These are phyloP conservation scores for Zygotorulaspora danielsina DNA, from an alignment of 805 yeast species.

Conservation along the genomic window DNA sequence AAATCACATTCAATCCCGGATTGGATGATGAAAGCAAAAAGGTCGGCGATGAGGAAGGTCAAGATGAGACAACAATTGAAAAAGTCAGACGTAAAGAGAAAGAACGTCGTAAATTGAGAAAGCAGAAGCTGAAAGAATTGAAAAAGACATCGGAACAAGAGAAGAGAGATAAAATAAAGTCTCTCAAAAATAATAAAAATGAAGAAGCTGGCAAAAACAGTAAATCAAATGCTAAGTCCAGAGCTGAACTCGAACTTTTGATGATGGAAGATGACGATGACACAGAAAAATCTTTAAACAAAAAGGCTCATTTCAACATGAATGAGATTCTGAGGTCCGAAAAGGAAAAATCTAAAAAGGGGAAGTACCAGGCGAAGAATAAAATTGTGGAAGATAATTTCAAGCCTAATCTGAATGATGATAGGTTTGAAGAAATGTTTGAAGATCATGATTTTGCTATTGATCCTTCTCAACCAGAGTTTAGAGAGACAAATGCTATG, in stretches of 20 bases:
- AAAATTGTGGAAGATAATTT: slow-evolving; percentile 54
- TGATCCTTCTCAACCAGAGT: slow-evolving; percentile 90
- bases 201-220: slow-evolving; percentile 14
- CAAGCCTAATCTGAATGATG: slow-evolving; percentile 71
- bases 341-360: slow-evolving; percentile 52
- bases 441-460: slow-evolving; percentile 88
- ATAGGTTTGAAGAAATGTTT: slow-evolving; percentile 78
- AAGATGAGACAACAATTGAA: slow-evolving; percentile 71
- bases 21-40: slow-evolving; percentile 44
- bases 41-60: slow-evolving; percentile 37
- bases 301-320: slow-evolving; percentile 68
- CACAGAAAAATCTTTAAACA: slow-evolving; percentile 34
- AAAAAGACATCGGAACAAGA: slow-evolving; percentile 50
- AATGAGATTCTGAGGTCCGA: slow-evolving; percentile 73
- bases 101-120: slow-evolving; percentile 83
- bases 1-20: slow-evolving; percentile 92
- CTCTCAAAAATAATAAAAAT: slow-evolving; percentile 18
- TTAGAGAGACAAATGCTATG: slow-evolving; percentile 84
- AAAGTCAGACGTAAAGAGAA: slow-evolving; percentile 82
- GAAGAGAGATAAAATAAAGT: slow-evolving; percentile 42
- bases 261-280: slow-evolving; percentile 58
- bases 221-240: slow-evolving; percentile 36
- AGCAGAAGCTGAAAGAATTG: slow-evolving; percentile 65
- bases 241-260: slow-evolving; percentile 69
- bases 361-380: slow-evolving; percentile 43